Base-by-base conservation (phyloP, 257 asterid genomes). In the Solanum virginianum region DNA sequence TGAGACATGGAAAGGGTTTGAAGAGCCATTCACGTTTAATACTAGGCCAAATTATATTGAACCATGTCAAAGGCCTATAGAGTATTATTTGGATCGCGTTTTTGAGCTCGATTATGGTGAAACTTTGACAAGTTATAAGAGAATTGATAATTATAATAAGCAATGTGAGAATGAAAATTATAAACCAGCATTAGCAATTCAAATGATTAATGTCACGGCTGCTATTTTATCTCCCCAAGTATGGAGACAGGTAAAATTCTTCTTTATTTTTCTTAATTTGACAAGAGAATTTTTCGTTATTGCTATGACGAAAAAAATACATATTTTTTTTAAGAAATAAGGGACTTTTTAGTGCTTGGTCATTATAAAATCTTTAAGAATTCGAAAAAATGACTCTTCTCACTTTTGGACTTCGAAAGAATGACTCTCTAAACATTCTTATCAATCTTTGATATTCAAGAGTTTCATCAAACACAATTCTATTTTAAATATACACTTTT, bases 1-100 rank as follows among this genome's bases (percentile, higher is more conserved):
- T 83, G 54, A 93, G 32, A 90, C 97, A 18, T 94, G 97, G 98
- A 90, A 91, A 1, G 90, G 98, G 95, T 84, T 90, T 20, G 86
- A 82, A 5, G 88, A 83, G 11, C 94, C 99, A 1, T 95, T 93
- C 82, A 90, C 95, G 3, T 93, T 94, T 45, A 88, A 95, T 62
- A 92, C 98, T 17, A 87, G 95, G 72, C 12, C 36, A 57, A 63
- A 89, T 86, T 90, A 86, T 83, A 56, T 86, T 5, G 86, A 91
- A 63, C 94, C 94, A 15, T 94, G 99, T 24, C 88, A 89, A 26
- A 88, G 92, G 41, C 97, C 99, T 26, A 4, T 93, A 3, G 63
- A 91, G 5, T 90, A 83, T 85, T 93, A 85, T 36, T 86, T 90
- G 12, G 89, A 92, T 68, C 69, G 84, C 20, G 91, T 89, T 75